Conservation (phyloP, 495 filamentous ascomycete species). For the Aspergillus sclerotiicarbonarius region DNA sequence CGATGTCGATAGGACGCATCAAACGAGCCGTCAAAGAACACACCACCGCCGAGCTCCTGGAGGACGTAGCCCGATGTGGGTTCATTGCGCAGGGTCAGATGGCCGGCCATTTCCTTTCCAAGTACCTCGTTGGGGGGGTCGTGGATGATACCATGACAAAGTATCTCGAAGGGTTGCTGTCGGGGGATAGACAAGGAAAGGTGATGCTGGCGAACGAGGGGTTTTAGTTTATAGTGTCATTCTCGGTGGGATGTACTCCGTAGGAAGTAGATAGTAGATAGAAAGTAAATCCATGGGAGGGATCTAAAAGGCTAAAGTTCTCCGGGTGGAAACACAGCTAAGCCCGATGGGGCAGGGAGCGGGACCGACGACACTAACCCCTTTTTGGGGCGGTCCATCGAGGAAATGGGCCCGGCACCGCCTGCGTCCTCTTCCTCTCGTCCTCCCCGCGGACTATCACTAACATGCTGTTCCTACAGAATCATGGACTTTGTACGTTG, state of each 20-base stretch:
- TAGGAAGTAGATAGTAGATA: too few relatives aligned
- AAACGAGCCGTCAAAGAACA: conserved; percentile 15
- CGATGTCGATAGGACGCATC: conserved; percentile 13
- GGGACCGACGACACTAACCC: background rate
- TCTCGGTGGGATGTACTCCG: too few relatives aligned
- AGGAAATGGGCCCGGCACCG: background rate
- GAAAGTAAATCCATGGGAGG: too few relatives aligned
- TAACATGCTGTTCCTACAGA: conserved; percentile 34
- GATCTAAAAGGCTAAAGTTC: too few relatives aligned
- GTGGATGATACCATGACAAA: conserved; percentile 11
- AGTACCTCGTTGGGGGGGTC: conserved; percentile 7
- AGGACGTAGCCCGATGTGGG: conserved; percentile 16
- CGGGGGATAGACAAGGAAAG: conserved; percentile 9
- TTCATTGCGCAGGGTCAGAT: conserved; percentile 18
- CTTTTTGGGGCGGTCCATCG: background rate
- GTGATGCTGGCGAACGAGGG: conserved; percentile 16
- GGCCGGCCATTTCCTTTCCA: conserved; percentile 5
- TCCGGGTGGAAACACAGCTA: background rate
- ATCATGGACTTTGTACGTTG: conserved; percentile 45
- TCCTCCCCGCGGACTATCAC: conserved; percentile 18
- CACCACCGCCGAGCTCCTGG: conserved; percentile 12
- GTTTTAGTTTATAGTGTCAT: background rate
- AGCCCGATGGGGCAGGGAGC: background rate
- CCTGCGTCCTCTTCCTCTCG: background rate
- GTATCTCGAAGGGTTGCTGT: conserved; percentile 12